Percentiles rank a stretch among this genome's conserved stretches.
phyloP scores from a whole-genome alignment of 352 stramenopile species.

The Pythium dissimile region DNA sequence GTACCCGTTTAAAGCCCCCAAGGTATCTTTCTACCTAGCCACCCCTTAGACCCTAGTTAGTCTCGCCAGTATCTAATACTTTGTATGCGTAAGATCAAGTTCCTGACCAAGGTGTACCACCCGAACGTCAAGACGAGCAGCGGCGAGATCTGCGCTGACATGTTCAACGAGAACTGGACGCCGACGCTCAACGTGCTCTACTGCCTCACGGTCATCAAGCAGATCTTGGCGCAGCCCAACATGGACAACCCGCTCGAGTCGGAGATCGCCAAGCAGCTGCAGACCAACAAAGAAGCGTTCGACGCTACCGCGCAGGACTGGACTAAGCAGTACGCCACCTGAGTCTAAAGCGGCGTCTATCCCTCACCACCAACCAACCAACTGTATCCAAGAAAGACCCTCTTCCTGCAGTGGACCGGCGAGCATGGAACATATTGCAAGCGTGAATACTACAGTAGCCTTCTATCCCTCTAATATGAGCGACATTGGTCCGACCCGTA shows the following conservation, averaged over 20 bases:
- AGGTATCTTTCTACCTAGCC: conserved; percentile 27
- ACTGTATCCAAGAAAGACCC: no score
- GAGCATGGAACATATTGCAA: no score
- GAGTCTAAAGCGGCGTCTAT: conserved; percentile 6
- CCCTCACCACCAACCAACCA: no score
- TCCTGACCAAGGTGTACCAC: conserved; percentile 96
- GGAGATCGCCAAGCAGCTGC: conserved; percentile 92
- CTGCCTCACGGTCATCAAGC: conserved; percentile 91
- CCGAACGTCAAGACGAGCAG: conserved; percentile 95
- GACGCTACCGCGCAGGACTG: conserved; percentile 91
- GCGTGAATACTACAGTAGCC: no score
- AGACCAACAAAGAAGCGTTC: conserved; percentile 93
- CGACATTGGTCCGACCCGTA: background rate
- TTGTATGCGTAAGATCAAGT: no score
- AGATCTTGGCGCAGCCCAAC: conserved; percentile 94
- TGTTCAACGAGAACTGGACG: conserved; percentile 95
- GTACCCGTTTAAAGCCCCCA: conserved; percentile 95
- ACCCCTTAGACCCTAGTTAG: background rate
- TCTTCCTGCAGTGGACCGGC: no score
- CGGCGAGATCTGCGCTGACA: conserved; percentile 95
- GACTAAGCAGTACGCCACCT: conserved; percentile 89
- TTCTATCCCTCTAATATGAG: conserved; percentile 9
- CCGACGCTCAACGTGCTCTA: conserved; percentile 94
- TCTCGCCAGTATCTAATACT: background rate
- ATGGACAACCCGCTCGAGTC: conserved; percentile 96